Percentiles rank a stretch among this genome's conserved stretches.
phyloP scores from a whole-genome alignment of 2,329 filamentous ascomycete species.

The Exophiala lecanii-corni region DNA sequence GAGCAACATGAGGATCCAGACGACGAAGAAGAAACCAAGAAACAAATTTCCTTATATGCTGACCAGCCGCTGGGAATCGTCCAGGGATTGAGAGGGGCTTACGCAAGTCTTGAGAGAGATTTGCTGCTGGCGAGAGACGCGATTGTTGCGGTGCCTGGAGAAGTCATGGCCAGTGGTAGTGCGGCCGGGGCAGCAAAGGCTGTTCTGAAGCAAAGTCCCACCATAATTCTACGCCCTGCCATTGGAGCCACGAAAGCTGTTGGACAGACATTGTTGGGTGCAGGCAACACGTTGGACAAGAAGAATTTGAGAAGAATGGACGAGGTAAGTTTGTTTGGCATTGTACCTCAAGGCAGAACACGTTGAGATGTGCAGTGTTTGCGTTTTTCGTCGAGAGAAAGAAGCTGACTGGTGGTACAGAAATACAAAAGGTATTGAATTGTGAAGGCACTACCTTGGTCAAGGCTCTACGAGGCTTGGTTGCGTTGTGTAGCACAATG shows the following conservation, averaged over 20 bases:
- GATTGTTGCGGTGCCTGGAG: constrained; percentile 88
- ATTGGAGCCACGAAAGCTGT: constrained; percentile 87
- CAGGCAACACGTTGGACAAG: constrained; percentile 85
- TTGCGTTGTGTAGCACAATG: too few species aligned
- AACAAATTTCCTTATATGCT: constrained; percentile 84
- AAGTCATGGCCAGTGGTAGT: constrained; percentile 79
- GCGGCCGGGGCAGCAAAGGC: constrained; percentile 76
- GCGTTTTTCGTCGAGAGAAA: not conserved
- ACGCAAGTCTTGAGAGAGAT: constrained; percentile 77
- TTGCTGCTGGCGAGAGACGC: constrained; percentile 83
- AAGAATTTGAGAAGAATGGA: constrained; percentile 74
- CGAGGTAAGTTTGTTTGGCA: constrained; percentile 67
- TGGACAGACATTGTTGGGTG: constrained; percentile 83
- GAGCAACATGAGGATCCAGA: constrained; percentile 54
- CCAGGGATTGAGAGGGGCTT: constrained; percentile 78
- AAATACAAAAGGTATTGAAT: constrained; percentile 23
- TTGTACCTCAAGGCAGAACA: too few species aligned
- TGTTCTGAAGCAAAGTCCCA: constrained; percentile 78
- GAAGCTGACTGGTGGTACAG: constrained; percentile 12
- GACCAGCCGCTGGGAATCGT: constrained; percentile 88
- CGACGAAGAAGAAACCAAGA: constrained; percentile 63
- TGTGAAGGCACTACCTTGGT: not conserved
- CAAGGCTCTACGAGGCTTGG: too few species aligned
- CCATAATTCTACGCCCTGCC: constrained; percentile 82
- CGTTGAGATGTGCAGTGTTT: not conserved